Conservation (phyloP, 805 yeast species). For the Saturnispora serradocipensis region DNA sequence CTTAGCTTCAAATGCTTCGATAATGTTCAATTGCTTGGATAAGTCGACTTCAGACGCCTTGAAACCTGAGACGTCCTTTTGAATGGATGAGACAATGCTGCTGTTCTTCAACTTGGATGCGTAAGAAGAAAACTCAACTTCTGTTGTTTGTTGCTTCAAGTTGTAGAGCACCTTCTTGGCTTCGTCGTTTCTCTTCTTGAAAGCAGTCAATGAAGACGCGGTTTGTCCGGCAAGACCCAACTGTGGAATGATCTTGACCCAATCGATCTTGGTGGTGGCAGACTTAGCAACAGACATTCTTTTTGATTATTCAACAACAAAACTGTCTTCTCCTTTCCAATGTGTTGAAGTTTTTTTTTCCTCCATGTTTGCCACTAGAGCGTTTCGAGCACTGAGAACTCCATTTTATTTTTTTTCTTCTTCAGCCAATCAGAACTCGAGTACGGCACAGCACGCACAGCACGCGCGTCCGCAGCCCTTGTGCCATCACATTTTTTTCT, state of each 20-base stretch:
- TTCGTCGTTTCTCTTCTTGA: conserved; percentile 98
- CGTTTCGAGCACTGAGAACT: no score
- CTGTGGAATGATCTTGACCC: conserved; percentile 83
- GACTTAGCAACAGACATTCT: conserved; percentile 17
- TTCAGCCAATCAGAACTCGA: background rate
- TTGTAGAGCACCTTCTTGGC: conserved; percentile 77
- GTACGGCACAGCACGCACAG: background rate
- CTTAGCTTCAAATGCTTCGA: conserved; percentile 88
- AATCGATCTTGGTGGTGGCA: conserved; percentile 66
- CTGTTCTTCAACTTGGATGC: conserved; percentile 73
- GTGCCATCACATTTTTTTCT: no score
- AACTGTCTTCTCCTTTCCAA: background rate
- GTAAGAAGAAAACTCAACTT: conserved; percentile 77
- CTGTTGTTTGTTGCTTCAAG: conserved; percentile 61
- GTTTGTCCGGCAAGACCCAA: conserved; percentile 91
- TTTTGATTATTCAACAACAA: background rate
- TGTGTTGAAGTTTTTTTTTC: background rate
- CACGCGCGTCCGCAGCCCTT: background rate
- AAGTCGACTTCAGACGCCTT: conserved; percentile 81
- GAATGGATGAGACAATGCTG: conserved; percentile 70
- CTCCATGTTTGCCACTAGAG: background rate
- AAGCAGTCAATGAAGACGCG: conserved; percentile 71
- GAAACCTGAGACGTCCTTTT: conserved; percentile 65
- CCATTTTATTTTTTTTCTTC: background rate
- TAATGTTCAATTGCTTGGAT: conserved; percentile 81